Conservation (phyloP, 345 rosid genomes). For the Rhodamnia argentea region DNA sequence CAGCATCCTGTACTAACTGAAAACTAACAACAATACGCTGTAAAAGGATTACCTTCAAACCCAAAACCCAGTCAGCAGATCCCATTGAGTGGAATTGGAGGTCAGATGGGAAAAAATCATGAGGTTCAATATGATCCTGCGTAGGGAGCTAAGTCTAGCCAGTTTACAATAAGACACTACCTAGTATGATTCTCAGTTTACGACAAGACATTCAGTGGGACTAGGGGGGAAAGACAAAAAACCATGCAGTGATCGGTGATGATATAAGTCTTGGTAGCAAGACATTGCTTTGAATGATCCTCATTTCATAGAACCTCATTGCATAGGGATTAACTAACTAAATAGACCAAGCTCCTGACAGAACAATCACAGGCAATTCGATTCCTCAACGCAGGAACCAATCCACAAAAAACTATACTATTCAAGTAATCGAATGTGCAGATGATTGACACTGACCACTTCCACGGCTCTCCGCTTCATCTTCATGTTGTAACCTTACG, state of each 20-base stretch:
- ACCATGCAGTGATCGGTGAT: not conserved
- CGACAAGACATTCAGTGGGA: not conserved
- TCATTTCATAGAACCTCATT: not conserved
- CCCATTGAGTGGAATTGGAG: not conserved
- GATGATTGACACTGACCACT: slow-evolving; percentile 48
- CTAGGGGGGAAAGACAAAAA: not conserved
- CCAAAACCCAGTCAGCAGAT: not conserved
- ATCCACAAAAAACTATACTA: not conserved
- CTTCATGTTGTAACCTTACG: slow-evolving; percentile 57
- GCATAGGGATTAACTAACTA: not conserved
- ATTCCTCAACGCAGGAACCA: not conserved
- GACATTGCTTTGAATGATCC: not conserved
- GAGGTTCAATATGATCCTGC: not conserved
- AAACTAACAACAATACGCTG: not conserved
- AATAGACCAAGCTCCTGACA: not conserved
- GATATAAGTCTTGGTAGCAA: not conserved
- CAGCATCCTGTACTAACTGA: not conserved
- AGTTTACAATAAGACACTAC: not conserved
- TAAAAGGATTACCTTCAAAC: not conserved
- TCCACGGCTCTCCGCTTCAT: slow-evolving; percentile 62
- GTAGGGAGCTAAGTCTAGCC: not conserved
- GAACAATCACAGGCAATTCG: not conserved
- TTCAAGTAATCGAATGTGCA: not conserved
- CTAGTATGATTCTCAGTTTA: not conserved
- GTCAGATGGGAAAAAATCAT: not conserved